A percentile compares a stretch with the other conserved stretches of the same genome.
phyloP scores from a whole-genome alignment of 2,329 filamentous ascomycete genomes.

The Trichoderma sp. region DNA sequence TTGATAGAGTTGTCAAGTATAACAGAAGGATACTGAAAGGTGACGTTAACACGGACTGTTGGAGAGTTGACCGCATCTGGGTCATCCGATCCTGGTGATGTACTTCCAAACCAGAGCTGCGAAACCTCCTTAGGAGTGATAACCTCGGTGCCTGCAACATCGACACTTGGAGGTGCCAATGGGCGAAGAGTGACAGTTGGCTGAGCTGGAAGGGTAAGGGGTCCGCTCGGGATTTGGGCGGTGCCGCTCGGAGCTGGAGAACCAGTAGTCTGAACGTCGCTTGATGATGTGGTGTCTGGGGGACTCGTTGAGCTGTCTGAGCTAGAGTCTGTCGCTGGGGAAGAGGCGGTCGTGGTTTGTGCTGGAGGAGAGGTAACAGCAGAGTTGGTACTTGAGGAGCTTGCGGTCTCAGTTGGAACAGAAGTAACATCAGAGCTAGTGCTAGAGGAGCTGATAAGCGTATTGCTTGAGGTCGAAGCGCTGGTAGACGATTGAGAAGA shows the following conservation, averaged over 20 bases:
- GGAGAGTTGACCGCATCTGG: not conserved
- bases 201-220: not conserved
- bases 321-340: not conserved
- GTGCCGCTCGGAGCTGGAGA: not conserved
- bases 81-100: not conserved
- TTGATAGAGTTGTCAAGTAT: conserved; percentile 7
- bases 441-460: not conserved
- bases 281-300: not conserved
- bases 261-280: not conserved
- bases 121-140: not conserved
- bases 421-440: not conserved
- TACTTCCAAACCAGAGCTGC: not conserved
- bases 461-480: not conserved
- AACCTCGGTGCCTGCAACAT: not conserved
- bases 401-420: too few relatives aligned
- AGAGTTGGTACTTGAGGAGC: not conserved
- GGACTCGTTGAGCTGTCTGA: not conserved
- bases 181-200: not conserved
- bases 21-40: conserved; percentile 5
- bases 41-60: not conserved
- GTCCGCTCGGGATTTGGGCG: not conserved
- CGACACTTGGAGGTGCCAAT: not conserved
- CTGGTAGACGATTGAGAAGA: not conserved
- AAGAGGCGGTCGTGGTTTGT: not conserved
- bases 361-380: not conserved